These are phyloP conservation scores for Linnemannia exigua DNA, from an alignment of 192 early-diverging fungal species.

Conservation along the genomic window DNA sequence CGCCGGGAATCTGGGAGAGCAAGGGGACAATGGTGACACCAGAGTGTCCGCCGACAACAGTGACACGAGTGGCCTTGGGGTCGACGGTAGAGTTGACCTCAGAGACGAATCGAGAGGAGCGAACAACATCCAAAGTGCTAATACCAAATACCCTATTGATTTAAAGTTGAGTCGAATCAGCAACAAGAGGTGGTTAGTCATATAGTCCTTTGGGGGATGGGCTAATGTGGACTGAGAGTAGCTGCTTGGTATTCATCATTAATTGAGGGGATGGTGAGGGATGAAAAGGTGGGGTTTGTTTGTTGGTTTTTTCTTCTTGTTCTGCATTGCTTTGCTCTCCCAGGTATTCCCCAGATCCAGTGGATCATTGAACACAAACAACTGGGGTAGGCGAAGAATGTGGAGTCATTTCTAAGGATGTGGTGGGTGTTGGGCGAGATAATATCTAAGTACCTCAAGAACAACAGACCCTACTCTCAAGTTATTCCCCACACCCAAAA, in stretches of 20 bases:
- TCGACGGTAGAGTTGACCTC: constrained; percentile 80
- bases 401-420: not conserved
- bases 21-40: constrained; percentile 98
- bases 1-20: constrained; percentile 81
- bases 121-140: constrained; percentile 97
- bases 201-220: not conserved
- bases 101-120: constrained; percentile 94
- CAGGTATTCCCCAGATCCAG: not conserved
- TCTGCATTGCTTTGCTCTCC: no score
- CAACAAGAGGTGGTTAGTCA: not conserved
- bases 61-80: constrained; percentile 81
- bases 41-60: constrained; percentile 96
- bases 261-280: not conserved
- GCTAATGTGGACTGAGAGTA: not conserved
- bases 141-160: constrained; percentile 93
- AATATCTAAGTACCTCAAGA: not conserved
- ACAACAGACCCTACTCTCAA: not conserved
- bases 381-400: not conserved
- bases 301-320: not conserved
- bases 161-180: constrained; percentile 1
- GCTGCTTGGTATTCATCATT: constrained; percentile 32
- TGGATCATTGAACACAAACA: not conserved
- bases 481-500: not conserved
- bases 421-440: not conserved
- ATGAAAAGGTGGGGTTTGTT: constrained; percentile 9